Evolutionary conservation across 371 early-diverging fungal species (phyloP).

Genomic region (Dentiscutata heterogama): DNA sequence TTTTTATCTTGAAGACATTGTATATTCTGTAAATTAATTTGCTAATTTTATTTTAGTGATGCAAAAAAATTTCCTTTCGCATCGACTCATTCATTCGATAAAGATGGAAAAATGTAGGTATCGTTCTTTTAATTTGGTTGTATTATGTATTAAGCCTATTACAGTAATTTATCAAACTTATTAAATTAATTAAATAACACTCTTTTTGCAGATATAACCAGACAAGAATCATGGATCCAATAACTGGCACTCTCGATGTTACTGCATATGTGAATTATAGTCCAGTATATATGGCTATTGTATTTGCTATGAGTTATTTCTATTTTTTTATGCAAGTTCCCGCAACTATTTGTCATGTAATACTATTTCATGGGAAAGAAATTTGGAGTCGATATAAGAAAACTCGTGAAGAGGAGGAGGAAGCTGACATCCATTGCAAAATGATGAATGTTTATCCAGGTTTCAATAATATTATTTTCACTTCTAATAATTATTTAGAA

Average conservation of each 20-base stretch:
- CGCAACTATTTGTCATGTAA: slow-evolving; percentile 72
- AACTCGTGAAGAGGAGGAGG: background rate
- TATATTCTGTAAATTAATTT: background rate
- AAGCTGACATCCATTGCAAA: slow-evolving; percentile 12
- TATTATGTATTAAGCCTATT: too few relatives aligned
- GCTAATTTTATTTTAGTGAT: background rate
- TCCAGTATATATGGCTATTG: slow-evolving; percentile 80
- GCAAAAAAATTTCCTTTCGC: slow-evolving; percentile 8
- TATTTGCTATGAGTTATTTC: slow-evolving; percentile 79
- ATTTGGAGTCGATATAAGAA: slow-evolving; percentile 57
- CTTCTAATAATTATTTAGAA: background rate
- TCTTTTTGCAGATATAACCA: slow-evolving; percentile 23
- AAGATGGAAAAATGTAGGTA: slow-evolving; percentile 11
- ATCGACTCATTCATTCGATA: background rate
- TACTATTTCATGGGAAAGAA: slow-evolving; percentile 57
- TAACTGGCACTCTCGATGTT: background rate
- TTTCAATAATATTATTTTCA: background rate
- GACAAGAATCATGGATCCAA: background rate
- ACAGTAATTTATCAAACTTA: background rate
- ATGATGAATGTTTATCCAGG: slow-evolving; percentile 21
- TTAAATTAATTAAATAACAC: background rate
- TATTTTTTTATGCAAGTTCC: slow-evolving; percentile 72
- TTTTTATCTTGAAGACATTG: background rate
- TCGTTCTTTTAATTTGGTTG: too few relatives aligned
- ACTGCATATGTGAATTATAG: slow-evolving; percentile 47